Conservation (phyloP, 1,139 yeast genomes). For the Yamadazyma siamensis region DNA sequence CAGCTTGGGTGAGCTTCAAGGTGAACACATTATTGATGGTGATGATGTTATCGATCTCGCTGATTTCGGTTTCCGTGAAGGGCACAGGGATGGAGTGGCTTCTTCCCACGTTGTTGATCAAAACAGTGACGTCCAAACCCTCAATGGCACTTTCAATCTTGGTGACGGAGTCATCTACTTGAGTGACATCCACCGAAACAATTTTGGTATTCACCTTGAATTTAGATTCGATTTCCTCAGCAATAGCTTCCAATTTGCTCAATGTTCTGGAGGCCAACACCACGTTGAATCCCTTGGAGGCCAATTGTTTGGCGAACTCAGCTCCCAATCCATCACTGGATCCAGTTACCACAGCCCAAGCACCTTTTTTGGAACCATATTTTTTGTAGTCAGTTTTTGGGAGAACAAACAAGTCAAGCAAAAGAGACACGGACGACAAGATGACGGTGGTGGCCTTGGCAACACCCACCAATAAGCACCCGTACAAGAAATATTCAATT, state of each 20-base stretch:
- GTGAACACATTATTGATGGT: slow-evolving; percentile 86
- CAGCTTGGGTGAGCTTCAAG: slow-evolving; percentile 72
- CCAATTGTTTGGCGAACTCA: slow-evolving; percentile 84
- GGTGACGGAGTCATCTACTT: slow-evolving; percentile 52
- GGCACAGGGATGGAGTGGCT: slow-evolving; percentile 96
- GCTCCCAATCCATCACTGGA: slow-evolving; percentile 98
- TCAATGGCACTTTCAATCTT: slow-evolving; percentile 23
- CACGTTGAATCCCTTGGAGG: slow-evolving; percentile 77
- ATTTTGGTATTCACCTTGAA: slow-evolving; percentile 62
- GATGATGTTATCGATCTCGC: slow-evolving; percentile 74
- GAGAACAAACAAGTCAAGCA: slow-evolving; percentile 19
- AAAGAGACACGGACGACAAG: slow-evolving; percentile 4
- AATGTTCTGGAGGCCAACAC: slow-evolving; percentile 82
- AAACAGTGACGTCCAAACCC: slow-evolving; percentile 61
- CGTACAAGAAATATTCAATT: slow-evolving; percentile 6
- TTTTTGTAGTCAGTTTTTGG: slow-evolving; percentile 61
- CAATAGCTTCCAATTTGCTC: slow-evolving; percentile 65
- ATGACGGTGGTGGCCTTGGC: slow-evolving; percentile 7
- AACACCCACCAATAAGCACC: slow-evolving; percentile 9
- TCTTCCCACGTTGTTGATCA: slow-evolving; percentile 91
- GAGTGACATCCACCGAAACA: slow-evolving; percentile 79
- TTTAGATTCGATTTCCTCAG: slow-evolving; percentile 59
- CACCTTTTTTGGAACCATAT: slow-evolving; percentile 63
- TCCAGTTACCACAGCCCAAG: slow-evolving; percentile 94
- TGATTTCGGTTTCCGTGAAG: slow-evolving; percentile 70